Base-by-base conservation (phyloP, 2,329 filamentous ascomycete species). In the Curvularia sp. region DNA sequence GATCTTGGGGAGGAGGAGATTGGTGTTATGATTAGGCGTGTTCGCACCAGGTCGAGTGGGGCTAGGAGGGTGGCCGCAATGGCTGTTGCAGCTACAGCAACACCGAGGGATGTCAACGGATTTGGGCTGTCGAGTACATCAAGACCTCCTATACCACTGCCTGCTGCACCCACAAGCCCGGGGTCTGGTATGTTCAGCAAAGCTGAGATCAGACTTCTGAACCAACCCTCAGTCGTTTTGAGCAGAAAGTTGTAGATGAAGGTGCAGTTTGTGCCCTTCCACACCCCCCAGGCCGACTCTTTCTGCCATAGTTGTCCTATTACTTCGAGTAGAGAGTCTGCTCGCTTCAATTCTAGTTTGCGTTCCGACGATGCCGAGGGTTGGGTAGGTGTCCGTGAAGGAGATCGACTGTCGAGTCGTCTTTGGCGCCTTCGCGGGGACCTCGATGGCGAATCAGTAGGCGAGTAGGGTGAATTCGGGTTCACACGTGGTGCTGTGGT, bases 181-280 rank as follows among this genome's bases (percentile, higher is more conserved):
- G 92, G 81, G 70, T 98, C 94, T 1, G 94, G 93, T 13, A 98
- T 86, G 62, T 96, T 96, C 67, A 98, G 85, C 5, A 98, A 83
- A 1, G 95, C 94, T 43, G 92, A 92, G n/a, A 98, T 83, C 51
- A 97, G 84, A 70, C 92, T 95, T 69, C 93, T 87, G 9, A 93
- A 91, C 88, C 96, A 99, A 67, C 92, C 93, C 75, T 98, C 95
- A 28, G 97, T 81, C 7, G 96, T 89, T 10, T 92, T 92, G 61
- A 93, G 86, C 18, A 98, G 83, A 46, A 97, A 86, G 0, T 89
- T 91, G 79, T 98, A 97, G 49, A 98, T 83, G 72, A 98, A 99
- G 1, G 93, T 96, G 13, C 91, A 87, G 74, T 98, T 98, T 36
- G 93, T 92, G 8, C 89, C 85, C 76, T 97, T 97, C 93, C 94